Evolutionary conservation across 202 grass and related monocot species (phyloP), one percentile per base, ranked within the genome.

Genomic region (Musa balbisiana): DNA sequence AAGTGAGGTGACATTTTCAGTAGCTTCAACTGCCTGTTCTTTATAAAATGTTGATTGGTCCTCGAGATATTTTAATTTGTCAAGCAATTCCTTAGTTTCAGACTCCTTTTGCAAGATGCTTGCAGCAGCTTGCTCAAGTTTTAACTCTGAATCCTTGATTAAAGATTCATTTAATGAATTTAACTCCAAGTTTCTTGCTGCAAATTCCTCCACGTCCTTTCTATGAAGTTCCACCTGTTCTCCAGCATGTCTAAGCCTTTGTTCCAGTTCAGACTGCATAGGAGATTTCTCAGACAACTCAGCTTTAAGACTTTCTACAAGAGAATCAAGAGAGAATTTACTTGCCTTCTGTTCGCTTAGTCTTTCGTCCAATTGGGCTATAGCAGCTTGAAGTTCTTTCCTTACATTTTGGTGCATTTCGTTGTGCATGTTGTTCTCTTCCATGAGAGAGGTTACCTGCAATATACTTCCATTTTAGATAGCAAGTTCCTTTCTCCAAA

Each of bases 351-450:
- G 54, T 60, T 55, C 15, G n/a, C 27, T 74, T 33, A 74, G 8
- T 11, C 59, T 27, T 49, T 11, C 54, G 8, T 74, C 54, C 25
- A 43, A 27, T 59, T 74, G 53, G 16, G 5, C 53, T 59, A 43
- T n/a, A 55, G 79, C 81, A 74, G 84, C 78, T 64, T 88, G 85
- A 58, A 94, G 87, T 62, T 94, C 91, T 73, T 85, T 87, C 78
- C 88, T 98, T 83, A 81, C 50, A 53, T 78, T 84, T 80, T 89
- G 86, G 67, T 92, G 94, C 62, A 82, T 87, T 2, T 84, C 83
- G 76, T 79, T 85, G 52, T 93, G 81, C 50, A 81, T 50, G 33
- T 84, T 85, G 81, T 89, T 98, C 69, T 98, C 86, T 86, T 91
- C 82, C 23, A 89, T 76, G 62, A 74, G 72, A 84, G 83, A 87